Conservation (phyloP, 768 basidiomycete genomes). For the Russula emetica region DNA sequence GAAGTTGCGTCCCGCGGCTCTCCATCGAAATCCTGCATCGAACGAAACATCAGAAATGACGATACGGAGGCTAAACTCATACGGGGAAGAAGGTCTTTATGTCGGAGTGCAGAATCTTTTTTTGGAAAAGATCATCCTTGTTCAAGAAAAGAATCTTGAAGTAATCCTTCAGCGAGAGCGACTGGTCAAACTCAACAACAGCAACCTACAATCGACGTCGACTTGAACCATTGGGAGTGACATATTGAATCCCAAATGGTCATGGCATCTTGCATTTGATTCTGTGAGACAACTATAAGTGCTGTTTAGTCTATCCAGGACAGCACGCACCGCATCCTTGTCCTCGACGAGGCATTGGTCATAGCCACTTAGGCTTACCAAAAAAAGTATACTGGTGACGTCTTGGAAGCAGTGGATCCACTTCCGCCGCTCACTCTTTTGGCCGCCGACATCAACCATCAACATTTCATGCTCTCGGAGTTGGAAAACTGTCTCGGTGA, state of each 20-base stretch:
- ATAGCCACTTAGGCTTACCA: conserved; percentile 89
- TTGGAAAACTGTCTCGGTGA: conserved; percentile 81
- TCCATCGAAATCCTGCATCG: conserved; percentile 74
- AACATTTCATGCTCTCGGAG: conserved; percentile 79
- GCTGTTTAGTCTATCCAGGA: conserved; percentile 1
- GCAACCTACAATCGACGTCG: conserved; percentile 72
- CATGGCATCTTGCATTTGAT: conserved; percentile 99
- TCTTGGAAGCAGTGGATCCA: conserved; percentile 97
- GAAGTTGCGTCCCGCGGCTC: conserved; percentile 64
- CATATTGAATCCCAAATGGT: conserved; percentile 99
- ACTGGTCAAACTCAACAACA: not conserved
- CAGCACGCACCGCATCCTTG: conserved; percentile 68
- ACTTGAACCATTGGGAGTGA: conserved; percentile 95
- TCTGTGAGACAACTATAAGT: conserved; percentile 43
- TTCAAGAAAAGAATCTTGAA: conserved; percentile 84
- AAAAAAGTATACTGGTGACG: conserved; percentile 87
- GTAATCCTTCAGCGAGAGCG: not conserved
- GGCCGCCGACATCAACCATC: conserved; percentile 92
- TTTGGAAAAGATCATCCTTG: conserved; percentile 89
- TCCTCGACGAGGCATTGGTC: conserved; percentile 94
- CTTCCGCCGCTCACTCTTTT: conserved; percentile 89
- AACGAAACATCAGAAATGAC: not conserved
- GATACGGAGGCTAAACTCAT: conserved; percentile 28
- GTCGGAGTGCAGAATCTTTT: conserved; percentile 75
- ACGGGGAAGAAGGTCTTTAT: conserved; percentile 90